phyloP scores from a whole-genome alignment of 2,329 filamentous ascomycete species.

The Pseudocercospora cruenta region DNA sequence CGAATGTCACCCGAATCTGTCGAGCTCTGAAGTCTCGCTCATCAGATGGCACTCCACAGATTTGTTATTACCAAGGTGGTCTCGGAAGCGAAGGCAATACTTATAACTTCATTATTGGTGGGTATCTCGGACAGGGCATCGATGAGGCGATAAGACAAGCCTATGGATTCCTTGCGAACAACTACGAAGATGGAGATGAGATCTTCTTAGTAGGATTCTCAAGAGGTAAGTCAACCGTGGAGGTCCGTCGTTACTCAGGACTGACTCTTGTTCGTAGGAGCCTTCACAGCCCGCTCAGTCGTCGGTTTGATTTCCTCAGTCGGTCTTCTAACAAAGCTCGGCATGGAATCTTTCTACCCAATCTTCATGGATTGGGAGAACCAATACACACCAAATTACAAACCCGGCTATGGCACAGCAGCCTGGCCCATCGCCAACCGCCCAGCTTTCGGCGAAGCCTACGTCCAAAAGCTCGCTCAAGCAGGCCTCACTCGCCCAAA shows the following conservation, averaged over 20 bases:
- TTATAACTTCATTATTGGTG: slow-evolving; percentile 27
- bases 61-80: slow-evolving; percentile 38
- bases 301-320: slow-evolving; percentile 47
- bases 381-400: slow-evolving; percentile 26
- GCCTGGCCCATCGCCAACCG: slow-evolving; percentile 36
- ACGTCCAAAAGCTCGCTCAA: slow-evolving; percentile 42
- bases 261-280: slow-evolving; percentile 30
- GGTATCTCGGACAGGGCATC: slow-evolving; percentile 35
- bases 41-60: slow-evolving; percentile 27
- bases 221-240: too few relatives aligned
- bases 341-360: slow-evolving; percentile 31
- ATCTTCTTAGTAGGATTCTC: slow-evolving; percentile 51
- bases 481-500: slow-evolving; percentile 33
- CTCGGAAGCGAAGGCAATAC: slow-evolving; percentile 28
- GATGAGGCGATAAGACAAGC: slow-evolving; percentile 59
- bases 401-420: slow-evolving; percentile 13
- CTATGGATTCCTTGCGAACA: slow-evolving; percentile 64
- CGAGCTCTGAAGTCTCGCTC: slow-evolving; percentile 30
- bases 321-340: slow-evolving; percentile 42
- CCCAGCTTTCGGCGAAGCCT: slow-evolving; percentile 45
- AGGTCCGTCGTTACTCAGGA: too few relatives aligned
- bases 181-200: slow-evolving; percentile 53
- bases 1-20: slow-evolving; percentile 33
- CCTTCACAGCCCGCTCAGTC: slow-evolving; percentile 47
- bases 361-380: slow-evolving; percentile 38